These are phyloP conservation scores for Medicago ruthenica DNA, from an alignment of 306 rosid genomes.

Conservation along the genomic window DNA sequence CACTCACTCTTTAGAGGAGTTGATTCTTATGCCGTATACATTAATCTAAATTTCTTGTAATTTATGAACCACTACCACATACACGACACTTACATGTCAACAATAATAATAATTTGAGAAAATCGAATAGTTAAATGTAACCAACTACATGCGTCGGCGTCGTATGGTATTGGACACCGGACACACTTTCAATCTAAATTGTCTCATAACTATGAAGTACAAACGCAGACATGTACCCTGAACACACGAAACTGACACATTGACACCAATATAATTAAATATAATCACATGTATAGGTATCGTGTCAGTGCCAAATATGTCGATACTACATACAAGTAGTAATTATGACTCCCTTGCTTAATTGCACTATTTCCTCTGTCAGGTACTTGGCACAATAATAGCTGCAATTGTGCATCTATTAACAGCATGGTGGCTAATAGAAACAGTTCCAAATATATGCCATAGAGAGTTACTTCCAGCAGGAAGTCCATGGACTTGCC, in stretches of 20 bases:
- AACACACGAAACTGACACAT: not conserved
- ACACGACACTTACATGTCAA: not conserved
- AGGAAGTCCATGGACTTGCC: constrained; percentile 92
- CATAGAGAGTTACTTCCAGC: constrained; percentile 64
- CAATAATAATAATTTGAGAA: not conserved
- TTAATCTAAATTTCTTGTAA: not conserved
- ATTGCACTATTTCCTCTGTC: not conserved
- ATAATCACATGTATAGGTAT: not conserved
- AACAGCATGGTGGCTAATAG: constrained; percentile 91
- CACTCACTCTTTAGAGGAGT: not conserved
- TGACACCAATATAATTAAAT: not conserved
- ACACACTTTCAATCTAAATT: not conserved
- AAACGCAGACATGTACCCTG: not conserved
- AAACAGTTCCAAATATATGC: constrained; percentile 69
- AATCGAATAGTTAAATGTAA: not conserved
- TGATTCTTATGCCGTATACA: not conserved
- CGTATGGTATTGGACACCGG: not conserved
- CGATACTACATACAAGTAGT: not conserved
- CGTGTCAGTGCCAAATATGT: not conserved
- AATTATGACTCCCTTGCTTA: not conserved
- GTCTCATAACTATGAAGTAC: not conserved
- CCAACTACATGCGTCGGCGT: not conserved
- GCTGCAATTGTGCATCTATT: constrained; percentile 67
- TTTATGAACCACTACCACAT: not conserved
- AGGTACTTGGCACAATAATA: constrained; percentile 70